Base-by-base conservation (phyloP, 2,329 filamentous ascomycete genomes). In the Metarhizium anisopliae region DNA sequence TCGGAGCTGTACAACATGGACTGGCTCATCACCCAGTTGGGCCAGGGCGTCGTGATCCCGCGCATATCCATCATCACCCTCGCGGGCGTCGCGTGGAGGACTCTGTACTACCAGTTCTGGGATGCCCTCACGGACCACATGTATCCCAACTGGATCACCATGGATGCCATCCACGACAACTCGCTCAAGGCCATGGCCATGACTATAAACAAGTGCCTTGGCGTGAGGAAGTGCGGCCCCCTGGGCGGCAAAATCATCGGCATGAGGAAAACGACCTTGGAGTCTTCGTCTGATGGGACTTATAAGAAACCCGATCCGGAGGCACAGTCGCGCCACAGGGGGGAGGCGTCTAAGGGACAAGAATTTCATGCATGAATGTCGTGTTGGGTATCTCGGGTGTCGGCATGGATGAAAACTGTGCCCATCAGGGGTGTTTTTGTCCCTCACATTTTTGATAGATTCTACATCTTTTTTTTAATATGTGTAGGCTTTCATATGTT, bases 121-220 rank as follows among this genome's bases (percentile, higher is more conserved):
- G 50, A 55, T 1, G 54, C 20, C 4, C 52, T 66, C 5, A 63
- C 58, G 2, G 60, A 59, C 42, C 10, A 57, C 10, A 51, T 52
- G 10, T 71, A 69, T 50, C 68, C 69, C 8, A 71, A 68, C 56
- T 70, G 68, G 68, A 55, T 71, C 36, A 59, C 63, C 20, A 58
- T 69, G 50, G 67, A 70, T 42, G 57, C 56, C 14, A 60, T 70
- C 16, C 61, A 65, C 5, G 61, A 59, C 1, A 58, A 57, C 20
- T 61, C 62, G 59, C 57, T 60, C 29, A 67, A 64, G 60, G 55
- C 54, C 18, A 55, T 69, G 30, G 62, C 55, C 29, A 63, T 66
- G 59, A 58, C 59, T 7, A 59, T 70, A 55, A 71, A 71, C 40
- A 58, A 62, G 40, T 71, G 69, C 52, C 52, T 70, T 2, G 67